Evolutionary conservation across 768 basidiomycete species (phyloP).

Genomic region (Cyclocybe aegerita): DNA sequence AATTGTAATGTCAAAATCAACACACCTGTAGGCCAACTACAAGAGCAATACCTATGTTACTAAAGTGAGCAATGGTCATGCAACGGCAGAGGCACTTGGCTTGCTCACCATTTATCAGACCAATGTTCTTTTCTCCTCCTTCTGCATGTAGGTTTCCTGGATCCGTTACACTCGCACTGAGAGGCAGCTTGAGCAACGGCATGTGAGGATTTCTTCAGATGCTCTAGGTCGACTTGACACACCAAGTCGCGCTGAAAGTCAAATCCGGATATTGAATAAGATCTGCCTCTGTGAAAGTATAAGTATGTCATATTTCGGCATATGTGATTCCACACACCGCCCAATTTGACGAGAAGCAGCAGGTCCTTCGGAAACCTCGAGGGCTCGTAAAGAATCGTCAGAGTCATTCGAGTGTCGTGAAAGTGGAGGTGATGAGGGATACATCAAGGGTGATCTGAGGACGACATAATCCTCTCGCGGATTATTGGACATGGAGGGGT

Average conservation of each 20-base stretch:
- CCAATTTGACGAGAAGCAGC: conserved; percentile 29
- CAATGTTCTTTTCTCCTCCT: conserved; percentile 67
- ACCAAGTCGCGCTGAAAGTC: conserved; percentile 73
- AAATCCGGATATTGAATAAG: conserved; percentile 74
- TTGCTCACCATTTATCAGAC: conserved; percentile 69
- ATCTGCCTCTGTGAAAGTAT: conserved; percentile 38
- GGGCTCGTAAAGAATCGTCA: conserved; percentile 70
- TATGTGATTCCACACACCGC: conserved; percentile 23
- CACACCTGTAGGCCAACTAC: conserved; percentile 79
- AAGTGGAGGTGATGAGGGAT: conserved; percentile 34
- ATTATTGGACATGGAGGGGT: conserved; percentile 36
- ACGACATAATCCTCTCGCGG: conserved; percentile 42
- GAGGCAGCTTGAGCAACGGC: conserved; percentile 46
- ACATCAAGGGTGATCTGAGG: conserved; percentile 42
- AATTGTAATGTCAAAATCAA: neutral
- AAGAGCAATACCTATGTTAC: conserved; percentile 72
- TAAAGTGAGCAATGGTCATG: neutral
- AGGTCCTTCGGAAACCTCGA: conserved; percentile 75
- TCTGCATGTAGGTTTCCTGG: conserved; percentile 50
- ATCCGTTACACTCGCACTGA: conserved; percentile 76
- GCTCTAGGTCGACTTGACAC: neutral
- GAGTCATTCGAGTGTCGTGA: conserved; percentile 59
- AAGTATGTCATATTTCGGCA: neutral
- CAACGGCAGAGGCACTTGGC: neutral
- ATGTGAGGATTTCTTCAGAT: neutral